These are phyloP conservation scores for Phytophthora quininea DNA, from an alignment of 352 stramenopile species.

Conservation along the genomic window DNA sequence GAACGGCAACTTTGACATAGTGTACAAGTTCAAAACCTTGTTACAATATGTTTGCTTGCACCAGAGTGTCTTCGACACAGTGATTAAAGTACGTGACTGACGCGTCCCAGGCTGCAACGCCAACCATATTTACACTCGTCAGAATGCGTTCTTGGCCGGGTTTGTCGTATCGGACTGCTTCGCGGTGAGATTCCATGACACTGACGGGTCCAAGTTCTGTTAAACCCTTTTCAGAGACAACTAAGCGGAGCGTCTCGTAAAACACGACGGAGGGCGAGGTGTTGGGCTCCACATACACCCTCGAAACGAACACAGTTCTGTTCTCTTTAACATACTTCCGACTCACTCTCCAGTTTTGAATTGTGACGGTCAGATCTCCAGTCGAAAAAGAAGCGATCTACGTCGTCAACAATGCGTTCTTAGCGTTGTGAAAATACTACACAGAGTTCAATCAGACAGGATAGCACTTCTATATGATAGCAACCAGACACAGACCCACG, in stretches of 20 bases:
- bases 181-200: conserved; percentile 11
- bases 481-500: not conserved
- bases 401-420: conserved; percentile 10
- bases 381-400: conserved; percentile 13
- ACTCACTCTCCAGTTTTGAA: conserved; percentile 17
- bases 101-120: not conserved
- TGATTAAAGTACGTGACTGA: not conserved
- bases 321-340: conserved; percentile 16
- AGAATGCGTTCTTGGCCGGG: conserved; percentile 3
- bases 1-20: not conserved
- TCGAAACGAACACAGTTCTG: conserved; percentile 15
- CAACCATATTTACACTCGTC: not conserved
- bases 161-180: conserved; percentile 12
- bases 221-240: conserved; percentile 3
- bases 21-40: not conserved
- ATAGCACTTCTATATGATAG: not conserved
- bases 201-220: conserved; percentile 5
- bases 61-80: not conserved
- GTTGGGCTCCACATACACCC: conserved; percentile 7
- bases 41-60: conserved; percentile 1
- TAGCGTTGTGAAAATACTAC: conserved; percentile 17
- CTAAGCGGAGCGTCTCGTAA: conserved; percentile 14
- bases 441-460: not conserved
- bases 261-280: conserved; percentile 5
- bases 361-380: not conserved